Base-by-base conservation (phyloP, 305 asterid genomes). In the Salvia sclarea region DNA sequence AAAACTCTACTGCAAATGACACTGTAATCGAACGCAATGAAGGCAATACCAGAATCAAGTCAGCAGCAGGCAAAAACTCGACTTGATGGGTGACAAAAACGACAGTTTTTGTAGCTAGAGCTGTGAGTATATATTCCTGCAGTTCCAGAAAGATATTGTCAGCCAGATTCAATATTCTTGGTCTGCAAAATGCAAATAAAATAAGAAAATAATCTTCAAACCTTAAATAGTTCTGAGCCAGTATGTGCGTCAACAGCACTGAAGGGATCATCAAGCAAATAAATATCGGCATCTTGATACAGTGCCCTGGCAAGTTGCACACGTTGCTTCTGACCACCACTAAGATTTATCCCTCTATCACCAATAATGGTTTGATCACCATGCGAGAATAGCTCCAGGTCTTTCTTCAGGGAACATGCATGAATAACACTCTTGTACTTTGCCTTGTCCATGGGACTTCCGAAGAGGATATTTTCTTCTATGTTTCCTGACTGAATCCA, bases 401-500 rank as follows among this genome's bases (percentile, higher is more conserved):
- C 90, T 71, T 76, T 84, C 80, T 82, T 75, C 47, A 88, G 77
- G 2, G 82, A 79, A 75, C 92, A 86, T 10, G 98, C 98, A 75
- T 90, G 91, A 74, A 92, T 83, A 54, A 84, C 97, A 30, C 85
- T 77, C 81, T 92, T 90, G 83, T 92, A 92, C 72, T 84, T 90
- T 18, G 83, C 91, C 79, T 86, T 90, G 80, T 92, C 97, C 98
- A 88, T 88, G 14, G 92, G 93, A 80, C 89, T 85, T 55, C 98
- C 98, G 48, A 92, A 92, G 70, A 92, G 96, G 60, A 92, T 83
- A 63, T 92, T 92, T 61, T 88, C 98, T 77, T 92, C 97, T 41
- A 92, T 90, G 67, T 84, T 92, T 70, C 98, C 98, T 5, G 98
- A 88, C 72, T 92, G 98, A 76, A 92, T 92, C 98, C 98, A 92